Conservation (phyloP, 495 filamentous ascomycete genomes). For the Penicillium macrosclerotiorum region DNA sequence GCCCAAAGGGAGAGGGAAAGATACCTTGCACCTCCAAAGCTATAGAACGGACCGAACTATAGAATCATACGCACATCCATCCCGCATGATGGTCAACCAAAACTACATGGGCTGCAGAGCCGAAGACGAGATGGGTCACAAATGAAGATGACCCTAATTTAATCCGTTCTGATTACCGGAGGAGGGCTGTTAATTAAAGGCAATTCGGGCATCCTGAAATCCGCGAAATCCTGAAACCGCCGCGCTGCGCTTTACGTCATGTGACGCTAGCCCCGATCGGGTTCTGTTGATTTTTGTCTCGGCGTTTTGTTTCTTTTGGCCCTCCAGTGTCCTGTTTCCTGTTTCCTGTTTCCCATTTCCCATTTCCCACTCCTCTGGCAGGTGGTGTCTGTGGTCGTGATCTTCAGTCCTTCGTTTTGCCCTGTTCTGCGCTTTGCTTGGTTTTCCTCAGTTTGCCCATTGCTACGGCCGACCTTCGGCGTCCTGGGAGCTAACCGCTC, state of each 20-base stretch:
- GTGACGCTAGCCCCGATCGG: conserved; percentile 23
- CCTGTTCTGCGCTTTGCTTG: conserved; percentile 7
- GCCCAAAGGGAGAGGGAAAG: no score
- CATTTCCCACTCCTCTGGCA: conserved; percentile 27
- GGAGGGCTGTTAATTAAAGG: no score
- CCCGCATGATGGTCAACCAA: no score
- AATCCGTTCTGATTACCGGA: no score
- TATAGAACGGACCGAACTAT: no score
- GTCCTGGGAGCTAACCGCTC: conserved; percentile 7
- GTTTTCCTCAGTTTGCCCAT: conserved; percentile 5
- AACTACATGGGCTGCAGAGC: no score
- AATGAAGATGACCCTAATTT: no score
- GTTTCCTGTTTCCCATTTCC: conserved; percentile 2
- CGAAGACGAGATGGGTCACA: no score
- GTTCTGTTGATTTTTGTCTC: conserved; percentile 32
- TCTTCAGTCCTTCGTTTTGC: conserved; percentile 7
- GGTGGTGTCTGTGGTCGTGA: conserved; percentile 16
- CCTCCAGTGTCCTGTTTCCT: conserved; percentile 3
- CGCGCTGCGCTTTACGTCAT: conserved; percentile 24
- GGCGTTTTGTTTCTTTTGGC: conserved; percentile 25
- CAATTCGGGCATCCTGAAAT: no score
- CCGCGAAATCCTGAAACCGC: conserved; percentile 20
- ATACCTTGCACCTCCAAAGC: no score
- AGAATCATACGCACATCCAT: no score
- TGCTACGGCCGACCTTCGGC: conserved; percentile 4